Evolutionary conservation across 345 rosid genomes (phyloP), one percentile per base, ranked within the genome.

Genomic region (Rhodamnia argentea): DNA sequence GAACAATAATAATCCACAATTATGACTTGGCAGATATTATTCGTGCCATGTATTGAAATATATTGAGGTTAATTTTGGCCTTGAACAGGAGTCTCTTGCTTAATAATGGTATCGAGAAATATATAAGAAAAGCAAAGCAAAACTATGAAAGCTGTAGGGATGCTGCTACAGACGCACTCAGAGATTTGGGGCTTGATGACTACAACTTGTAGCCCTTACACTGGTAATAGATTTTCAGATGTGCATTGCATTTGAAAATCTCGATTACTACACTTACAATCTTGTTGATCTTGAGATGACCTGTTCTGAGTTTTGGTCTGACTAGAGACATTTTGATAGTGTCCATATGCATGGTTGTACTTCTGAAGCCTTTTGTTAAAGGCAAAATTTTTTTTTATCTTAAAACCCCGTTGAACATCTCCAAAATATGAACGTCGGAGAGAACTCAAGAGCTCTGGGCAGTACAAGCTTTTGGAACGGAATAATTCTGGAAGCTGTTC

Each of bases 131-230:
- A 86, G 98, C 96, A 0, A 96, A 93, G 90, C 96, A 90, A 90
- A 95, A 89, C 88, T 97, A 96, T 85, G 92, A 87, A 84, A 81
- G 87, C 88, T 96, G 98, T 89, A 94, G 90, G 91, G 95, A 85
- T 27, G 94, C 98, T 53, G 99, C 99, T 32, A 91, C 94, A 7
- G 99, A 97, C 89, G 99, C 99, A 40, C 82, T 97, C 82, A 94
- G 99, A 86, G 99, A 97, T 85, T 88, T 96, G 90, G 83, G 83
- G 29, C 83, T 82, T 52, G 83, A 82, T 13, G 55, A 82, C 55
- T 82, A 82, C 83, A 82, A 82, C 83, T 23, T n/a, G 55, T 44
- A 44, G 53, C 52, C 37, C 27, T 13, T 24, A 50, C 55, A 23
- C 55, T 44, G 83, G 55, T 82, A 82, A 23, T 47, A 23, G 54